Evolutionary conservation across 108 stramenopile genomes (phyloP).

Genomic region (Skeletonema marinoi): DNA sequence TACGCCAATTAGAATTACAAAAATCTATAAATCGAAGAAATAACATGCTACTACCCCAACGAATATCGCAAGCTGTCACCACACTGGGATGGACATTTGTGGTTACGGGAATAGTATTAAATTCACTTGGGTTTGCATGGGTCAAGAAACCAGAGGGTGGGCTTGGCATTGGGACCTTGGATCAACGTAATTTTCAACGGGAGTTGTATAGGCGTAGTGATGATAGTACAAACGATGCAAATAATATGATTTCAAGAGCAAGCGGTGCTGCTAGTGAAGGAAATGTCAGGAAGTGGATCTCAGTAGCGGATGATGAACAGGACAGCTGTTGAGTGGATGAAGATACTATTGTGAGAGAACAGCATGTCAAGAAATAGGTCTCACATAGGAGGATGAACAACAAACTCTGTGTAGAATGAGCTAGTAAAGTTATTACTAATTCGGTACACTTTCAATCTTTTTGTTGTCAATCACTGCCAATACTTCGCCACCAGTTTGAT

Average conservation of each 20-base stretch:
- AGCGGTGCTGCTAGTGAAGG: not conserved
- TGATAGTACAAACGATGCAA: not conserved
- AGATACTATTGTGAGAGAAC: not conserved
- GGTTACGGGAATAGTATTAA: slow-evolving; percentile 29
- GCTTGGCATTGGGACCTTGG: slow-evolving; percentile 38
- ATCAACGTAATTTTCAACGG: slow-evolving; percentile 33
- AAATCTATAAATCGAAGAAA: slow-evolving; percentile 31
- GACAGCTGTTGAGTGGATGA: not conserved
- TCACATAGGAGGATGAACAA: too few species aligned
- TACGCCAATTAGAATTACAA: slow-evolving; percentile 28
- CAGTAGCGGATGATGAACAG: not conserved
- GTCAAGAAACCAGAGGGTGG: slow-evolving; percentile 35
- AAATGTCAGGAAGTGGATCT: not conserved
- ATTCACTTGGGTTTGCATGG: slow-evolving; percentile 37
- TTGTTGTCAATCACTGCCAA: slow-evolving; percentile 10
- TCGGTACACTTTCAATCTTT: not conserved
- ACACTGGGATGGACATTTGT: slow-evolving; percentile 42
- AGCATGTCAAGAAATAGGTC: not conserved
- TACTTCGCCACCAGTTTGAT: slow-evolving; percentile 31
- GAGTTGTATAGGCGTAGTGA: slow-evolving; percentile 4
- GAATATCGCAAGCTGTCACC: slow-evolving; percentile 25
- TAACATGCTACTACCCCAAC: slow-evolving; percentile 31
- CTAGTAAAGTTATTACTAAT: not conserved
- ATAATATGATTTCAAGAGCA: not conserved
- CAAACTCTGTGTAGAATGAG: not conserved